Evolutionary conservation across 1,284 basidiomycete species (phyloP).

Genomic region (Sphagnurus paluster): DNA sequence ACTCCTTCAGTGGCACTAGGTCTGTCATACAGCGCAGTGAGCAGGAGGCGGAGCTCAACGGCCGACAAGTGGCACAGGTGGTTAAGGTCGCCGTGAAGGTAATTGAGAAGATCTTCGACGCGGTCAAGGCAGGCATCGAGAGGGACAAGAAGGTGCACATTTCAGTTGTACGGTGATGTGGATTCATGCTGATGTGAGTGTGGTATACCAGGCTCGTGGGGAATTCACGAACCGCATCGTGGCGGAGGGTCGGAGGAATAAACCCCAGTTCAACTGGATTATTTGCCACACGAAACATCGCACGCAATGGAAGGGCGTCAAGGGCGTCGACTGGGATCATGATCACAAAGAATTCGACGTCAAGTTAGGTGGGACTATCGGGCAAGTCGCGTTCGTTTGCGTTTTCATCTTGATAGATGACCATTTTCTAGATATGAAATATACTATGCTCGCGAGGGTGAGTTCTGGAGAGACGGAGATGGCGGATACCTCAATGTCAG

Average conservation of each 20-base stretch:
- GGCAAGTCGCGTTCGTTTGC: conserved; percentile 9
- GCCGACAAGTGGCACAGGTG: neutral
- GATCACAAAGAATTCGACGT: conserved; percentile 23
- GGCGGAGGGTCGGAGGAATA: conserved; percentile 9
- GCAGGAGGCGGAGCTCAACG: conserved; percentile 6
- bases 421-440: conserved; percentile 21
- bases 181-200: no score
- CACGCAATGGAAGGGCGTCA: conserved; percentile 17
- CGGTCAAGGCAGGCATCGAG: conserved; percentile 10
- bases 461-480: conserved; percentile 18
- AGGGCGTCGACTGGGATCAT: conserved; percentile 23
- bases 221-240: conserved; percentile 19
- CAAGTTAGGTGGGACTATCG: conserved; percentile 20
- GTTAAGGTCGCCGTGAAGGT: conserved; percentile 8
- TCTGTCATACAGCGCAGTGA: conserved; percentile 5
- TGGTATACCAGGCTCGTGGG: conserved; percentile 18
- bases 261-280: conserved; percentile 19
- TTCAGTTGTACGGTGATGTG: neutral
- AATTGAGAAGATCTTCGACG: conserved; percentile 5
- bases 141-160: conserved; percentile 13
- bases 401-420: neutral
- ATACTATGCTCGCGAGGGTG: conserved; percentile 17
- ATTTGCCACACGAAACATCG: conserved; percentile 22
- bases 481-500: conserved; percentile 20
- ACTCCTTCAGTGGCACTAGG: conserved; percentile 6